Evolutionary conservation across 1,284 basidiomycete genomes (phyloP), one percentile per base, ranked within the genome.

Genomic region (Pholiota adiposa): DNA sequence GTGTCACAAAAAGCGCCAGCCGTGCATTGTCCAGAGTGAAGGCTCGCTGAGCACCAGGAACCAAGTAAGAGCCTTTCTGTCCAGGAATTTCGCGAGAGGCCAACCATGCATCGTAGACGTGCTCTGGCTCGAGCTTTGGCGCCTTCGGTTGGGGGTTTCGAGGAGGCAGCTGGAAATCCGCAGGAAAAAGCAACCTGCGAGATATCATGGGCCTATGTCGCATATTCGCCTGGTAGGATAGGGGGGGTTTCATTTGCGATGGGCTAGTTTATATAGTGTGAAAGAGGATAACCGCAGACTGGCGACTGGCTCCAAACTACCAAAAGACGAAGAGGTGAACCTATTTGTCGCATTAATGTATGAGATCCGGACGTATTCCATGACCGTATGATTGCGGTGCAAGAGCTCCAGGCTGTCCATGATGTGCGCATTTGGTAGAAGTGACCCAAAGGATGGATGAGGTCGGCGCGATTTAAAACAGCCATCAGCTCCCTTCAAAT

Each of bases 41-140:
- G 27, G 80, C 78, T 40, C 90, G 84, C 62, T 85, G 87, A 38
- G 84, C 85, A 51, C 91, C 90, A 40, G 90, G 86, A 51, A 85
- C 78, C 62, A 89, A 81, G 56, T 71, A 77, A 66, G 40, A 68
- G 49, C 73, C 78, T 62, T 71, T 77, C 51, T 77, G 77, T 23
- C 73, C 75, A 49, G 81, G 76, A 21, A 82, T 65, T 59, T 73
- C 68, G 65, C 90, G 81, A 31, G 89, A 92, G 9, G 84, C 79
- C 14, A 86, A 71, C 90, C 89, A 92, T 27, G 80, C 79, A 46
- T 85, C 80, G 60, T 85, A 87, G 38, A 80, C 72, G 34, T 78
- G 72, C 54, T 75, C 67, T 61, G 69, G 65, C 51, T 62, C 67
- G 38, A 48, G 63, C 52, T 67, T 57, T 56, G 62, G 44, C 34